Percentiles rank a stretch among this genome's conserved stretches.
phyloP scores from a whole-genome alignment of 2,329 filamentous ascomycete species.

The Aspergillus oerlinghausenensis region DNA sequence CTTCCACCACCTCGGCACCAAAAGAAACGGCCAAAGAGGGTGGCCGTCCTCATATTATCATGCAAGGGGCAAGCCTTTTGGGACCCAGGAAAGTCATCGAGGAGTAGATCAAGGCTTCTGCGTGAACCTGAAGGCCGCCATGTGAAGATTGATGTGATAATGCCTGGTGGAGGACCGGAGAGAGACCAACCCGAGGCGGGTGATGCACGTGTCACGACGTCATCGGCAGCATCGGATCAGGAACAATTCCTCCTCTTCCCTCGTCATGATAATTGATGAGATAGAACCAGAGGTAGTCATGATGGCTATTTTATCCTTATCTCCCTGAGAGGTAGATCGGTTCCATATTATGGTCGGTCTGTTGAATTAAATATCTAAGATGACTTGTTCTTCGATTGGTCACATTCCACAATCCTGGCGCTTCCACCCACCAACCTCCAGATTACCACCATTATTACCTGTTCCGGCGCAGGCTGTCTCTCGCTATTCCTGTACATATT shows the following conservation, averaged over 20 bases:
- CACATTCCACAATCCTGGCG: slow-evolving; percentile 1
- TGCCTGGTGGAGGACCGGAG: not conserved
- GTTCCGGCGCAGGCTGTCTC: not conserved
- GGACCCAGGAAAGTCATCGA: slow-evolving; percentile 4
- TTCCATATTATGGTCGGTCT: not conserved
- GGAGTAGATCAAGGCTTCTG: not conserved
- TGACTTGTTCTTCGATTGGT: not conserved
- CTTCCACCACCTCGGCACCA: slow-evolving; percentile 39
- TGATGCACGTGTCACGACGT: slow-evolving; percentile 21
- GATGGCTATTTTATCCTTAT: too few species aligned
- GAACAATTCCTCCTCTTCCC: not conserved
- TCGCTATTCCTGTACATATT: not conserved
- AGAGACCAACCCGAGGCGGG: slow-evolving; percentile 6
- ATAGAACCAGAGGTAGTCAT: too few species aligned
- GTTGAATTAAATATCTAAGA: not conserved
- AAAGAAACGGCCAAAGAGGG: slow-evolving; percentile 48
- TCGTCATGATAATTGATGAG: not conserved
- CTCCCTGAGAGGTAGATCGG: too few species aligned
- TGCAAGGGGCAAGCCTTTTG: slow-evolving; percentile 10
- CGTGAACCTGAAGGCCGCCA: slow-evolving; percentile 7
- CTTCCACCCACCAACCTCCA: not conserved
- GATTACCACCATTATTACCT: not conserved
- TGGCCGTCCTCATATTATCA: slow-evolving; percentile 47
- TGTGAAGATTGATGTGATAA: not conserved
- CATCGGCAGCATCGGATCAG: slow-evolving; percentile 7